Base-by-base conservation (phyloP, 23 red algal species). In the Chondrus crispus region DNA sequence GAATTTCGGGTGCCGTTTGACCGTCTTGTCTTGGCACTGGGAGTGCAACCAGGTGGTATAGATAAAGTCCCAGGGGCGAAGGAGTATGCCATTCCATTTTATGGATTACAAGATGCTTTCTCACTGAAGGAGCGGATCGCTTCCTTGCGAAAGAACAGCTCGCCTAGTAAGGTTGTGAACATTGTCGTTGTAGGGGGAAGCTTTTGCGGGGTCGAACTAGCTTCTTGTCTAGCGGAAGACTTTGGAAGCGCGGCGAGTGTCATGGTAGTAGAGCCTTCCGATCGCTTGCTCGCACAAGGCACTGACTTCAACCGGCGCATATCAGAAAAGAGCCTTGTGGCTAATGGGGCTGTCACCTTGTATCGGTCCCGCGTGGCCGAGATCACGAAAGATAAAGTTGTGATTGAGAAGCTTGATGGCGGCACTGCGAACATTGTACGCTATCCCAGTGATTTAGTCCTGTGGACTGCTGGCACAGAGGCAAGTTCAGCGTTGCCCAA, bases 401-500 rank as follows among this genome's bases (percentile, higher is more conserved):
- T 51, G 58, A 81, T 96, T 38, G 14, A 19, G 41, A 54, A 68
- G 29, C 30, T n/a, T 24, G 85, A 69, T 14, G 55, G 46, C 18
- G 22, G 35, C 10, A 46, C 43, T 46, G 2, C 33, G 39, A 46
- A 75, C 20, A 24, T 13, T 39, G 35, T 47, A 38, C 53, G 47
- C 7, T 90, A 89, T 74, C 96, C 85, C 32, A 74, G 86, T 57
- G 94, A 96, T 64, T 47, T 99, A 64, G 91, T 99, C 4, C 19
- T 99, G 12, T 99, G 97, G 94, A 95, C 97, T 5, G 97, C 97
- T n/a, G 97, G 97, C 10, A 88, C 57, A 9, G 79, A 28, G 46
- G 66, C 93, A 38, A 93, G 53, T 33, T 19, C 62, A 57, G 26
- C 44, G n/a, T 24, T 95, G 44, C 84, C 68, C 30, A 82, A 79